Evolutionary conservation across 2,329 filamentous ascomycete genomes (phyloP).

Genomic region (Paecilomyces dactylethromorphus): DNA sequence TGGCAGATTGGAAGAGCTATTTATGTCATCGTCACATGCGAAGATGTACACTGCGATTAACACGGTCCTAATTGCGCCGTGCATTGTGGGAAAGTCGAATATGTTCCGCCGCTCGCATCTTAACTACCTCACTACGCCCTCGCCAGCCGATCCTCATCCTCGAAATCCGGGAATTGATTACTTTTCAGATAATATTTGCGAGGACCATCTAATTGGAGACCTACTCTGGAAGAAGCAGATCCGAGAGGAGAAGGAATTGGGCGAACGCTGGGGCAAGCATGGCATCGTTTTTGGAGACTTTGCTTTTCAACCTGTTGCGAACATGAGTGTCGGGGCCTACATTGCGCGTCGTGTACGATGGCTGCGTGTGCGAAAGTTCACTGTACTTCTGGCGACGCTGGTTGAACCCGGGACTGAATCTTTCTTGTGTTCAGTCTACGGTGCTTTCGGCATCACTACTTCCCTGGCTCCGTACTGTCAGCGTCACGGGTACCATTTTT

Average conservation of each 20-base stretch:
- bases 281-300: slow-evolving; percentile 78
- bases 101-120: slow-evolving; percentile 96
- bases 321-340: slow-evolving; percentile 72
- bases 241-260: slow-evolving; percentile 28
- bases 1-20: slow-evolving; percentile 85
- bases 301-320: slow-evolving; percentile 80
- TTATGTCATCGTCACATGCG: slow-evolving; percentile 86
- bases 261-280: slow-evolving; percentile 62
- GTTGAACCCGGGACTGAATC: slow-evolving; percentile 91
- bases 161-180: slow-evolving; percentile 70
- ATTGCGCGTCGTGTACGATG: slow-evolving; percentile 76
- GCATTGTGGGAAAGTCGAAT: slow-evolving; percentile 93
- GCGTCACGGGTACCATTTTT: slow-evolving; percentile 29
- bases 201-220: slow-evolving; percentile 94
- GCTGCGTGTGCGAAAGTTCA: slow-evolving; percentile 91
- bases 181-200: slow-evolving; percentile 94
- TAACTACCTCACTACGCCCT: slow-evolving; percentile 59
- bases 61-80: slow-evolving; percentile 81
- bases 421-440: slow-evolving; percentile 73
- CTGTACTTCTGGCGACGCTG: slow-evolving; percentile 78
- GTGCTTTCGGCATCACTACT: slow-evolving; percentile 71
- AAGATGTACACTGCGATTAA: slow-evolving; percentile 99
- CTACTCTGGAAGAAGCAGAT: slow-evolving; percentile 64
- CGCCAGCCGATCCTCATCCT: slow-evolving; percentile 38
- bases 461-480: slow-evolving; percentile 54